These are phyloP conservation scores for Stachybotrys elegans DNA, from an alignment of 2,329 filamentous ascomycete species.

Conservation along the genomic window DNA sequence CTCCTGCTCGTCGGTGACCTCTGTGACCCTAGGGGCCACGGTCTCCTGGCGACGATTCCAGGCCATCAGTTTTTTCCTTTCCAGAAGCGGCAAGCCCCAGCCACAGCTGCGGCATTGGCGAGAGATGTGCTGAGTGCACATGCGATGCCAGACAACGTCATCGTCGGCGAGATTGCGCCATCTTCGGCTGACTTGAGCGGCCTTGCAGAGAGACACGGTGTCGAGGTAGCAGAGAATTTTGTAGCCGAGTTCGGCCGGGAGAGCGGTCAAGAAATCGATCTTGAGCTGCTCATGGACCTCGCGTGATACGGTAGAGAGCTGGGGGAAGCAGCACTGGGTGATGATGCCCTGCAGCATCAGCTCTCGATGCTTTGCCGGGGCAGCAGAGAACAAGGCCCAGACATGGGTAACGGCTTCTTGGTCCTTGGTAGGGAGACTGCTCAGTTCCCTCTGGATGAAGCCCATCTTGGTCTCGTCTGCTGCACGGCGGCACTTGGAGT, in stretches of 20 bases:
- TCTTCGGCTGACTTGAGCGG: conserved; percentile 83
- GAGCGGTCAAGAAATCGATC: conserved; percentile 88
- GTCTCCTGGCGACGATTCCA: conserved; percentile 79
- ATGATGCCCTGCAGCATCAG: conserved; percentile 96
- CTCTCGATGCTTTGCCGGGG: conserved; percentile 87
- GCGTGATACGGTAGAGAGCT: conserved; percentile 86
- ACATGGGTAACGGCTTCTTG: conserved; percentile 96
- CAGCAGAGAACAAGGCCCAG: conserved; percentile 96
- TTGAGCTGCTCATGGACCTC: conserved; percentile 92
- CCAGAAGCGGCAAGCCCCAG: conserved; percentile 86
- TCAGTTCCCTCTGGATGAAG: conserved; percentile 84
- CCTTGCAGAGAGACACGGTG: conserved; percentile 90
- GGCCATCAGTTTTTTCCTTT: conserved; percentile 80
- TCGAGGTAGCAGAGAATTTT: conserved; percentile 92
- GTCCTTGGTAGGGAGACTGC: conserved; percentile 74
- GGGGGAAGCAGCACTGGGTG: conserved; percentile 94
- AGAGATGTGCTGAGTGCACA: conserved; percentile 97
- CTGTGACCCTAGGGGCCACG: conserved; percentile 17
- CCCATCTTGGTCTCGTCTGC: conserved; percentile 97
- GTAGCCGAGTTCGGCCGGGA: conserved; percentile 86
- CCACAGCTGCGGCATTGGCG: conserved; percentile 92
- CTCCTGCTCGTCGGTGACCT: conserved; percentile 17
- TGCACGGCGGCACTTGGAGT: conserved; percentile 87
- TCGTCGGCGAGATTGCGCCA: conserved; percentile 93
- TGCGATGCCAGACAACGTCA: conserved; percentile 92